Base-by-base conservation (phyloP, 73 alveolate species). In the Paramecium pentaurelia region DNA sequence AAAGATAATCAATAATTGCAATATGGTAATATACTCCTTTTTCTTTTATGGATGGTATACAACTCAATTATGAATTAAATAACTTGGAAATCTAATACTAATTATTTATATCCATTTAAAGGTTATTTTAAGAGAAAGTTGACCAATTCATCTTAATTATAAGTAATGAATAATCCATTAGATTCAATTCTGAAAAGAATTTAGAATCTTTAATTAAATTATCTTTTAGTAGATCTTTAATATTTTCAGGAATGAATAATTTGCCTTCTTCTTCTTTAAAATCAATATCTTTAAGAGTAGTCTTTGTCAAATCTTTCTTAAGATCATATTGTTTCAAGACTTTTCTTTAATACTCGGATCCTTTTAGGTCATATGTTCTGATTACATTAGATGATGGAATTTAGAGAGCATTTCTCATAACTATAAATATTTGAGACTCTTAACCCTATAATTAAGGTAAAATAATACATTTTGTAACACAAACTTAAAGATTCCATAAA, bases 121-220 rank as follows among this genome's bases (percentile, higher is more conserved):
- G 27, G 8, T n/a, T 5, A 6, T 6, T 38, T 8, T 45, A 20
- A 25, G 36, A 80, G 58, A 8, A 80, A 4, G 12, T 0, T 4
- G 32, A 25, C 91, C 91, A 80, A 45, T 80, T 25, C 42, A 80
- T 36, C 45, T 80, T 80, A 8, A 45, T 32, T 10, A 80, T 47
- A 0, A 80, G 51, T 10, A 80, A 47, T 6, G 91, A 80, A 49
- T 80, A 80, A 45, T 80, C 91, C 91, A 80, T 80, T 1, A 80
- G 16, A 14, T 40, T 75, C 38, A 40, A 22, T 8, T 37, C 40
- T 22, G 16, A 37, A 37, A 75, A 75, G 36, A 75, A 75, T 75
- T 75, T 6, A 10, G 88, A 30, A 75, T 75, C 88, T 37, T 22
- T 10, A 22, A n/a, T 18, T 18, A 75, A 75, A 10, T 38, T 22